Evolutionary conservation across 805 yeast genomes (phyloP).

Genomic region (Maudiozyma turicensis): DNA sequence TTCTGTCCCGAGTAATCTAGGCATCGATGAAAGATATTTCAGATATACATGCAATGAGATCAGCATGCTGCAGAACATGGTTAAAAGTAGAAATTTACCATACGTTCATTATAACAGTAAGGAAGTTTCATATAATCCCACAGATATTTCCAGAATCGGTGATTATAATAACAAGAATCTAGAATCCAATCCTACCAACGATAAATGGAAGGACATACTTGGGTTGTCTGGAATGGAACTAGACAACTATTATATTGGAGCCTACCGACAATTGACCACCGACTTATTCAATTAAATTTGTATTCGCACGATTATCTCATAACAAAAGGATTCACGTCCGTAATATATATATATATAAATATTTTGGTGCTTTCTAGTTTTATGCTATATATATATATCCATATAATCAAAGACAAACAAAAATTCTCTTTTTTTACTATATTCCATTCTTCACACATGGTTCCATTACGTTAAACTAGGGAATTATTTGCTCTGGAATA

Average conservation of each 20-base stretch:
- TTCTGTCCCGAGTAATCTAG: constrained; percentile 42
- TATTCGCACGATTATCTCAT: neutral
- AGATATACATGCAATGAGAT: constrained; percentile 20
- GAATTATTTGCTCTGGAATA: too few species aligned
- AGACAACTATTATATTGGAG: constrained; percentile 29
- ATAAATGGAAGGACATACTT: constrained; percentile 14
- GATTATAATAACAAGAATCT: neutral
- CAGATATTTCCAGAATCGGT: neutral
- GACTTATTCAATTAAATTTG: constrained; percentile 8
- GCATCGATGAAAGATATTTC: constrained; percentile 25
- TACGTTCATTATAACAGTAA: constrained; percentile 5
- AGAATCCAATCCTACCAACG: neutral
- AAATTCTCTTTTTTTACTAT: too few species aligned
- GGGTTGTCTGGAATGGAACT: constrained; percentile 18
- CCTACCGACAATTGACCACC: constrained; percentile 24
- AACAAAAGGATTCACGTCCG: too few species aligned
- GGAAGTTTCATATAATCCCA: neutral
- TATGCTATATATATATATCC: too few species aligned
- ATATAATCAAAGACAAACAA: too few species aligned
- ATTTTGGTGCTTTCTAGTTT: too few species aligned
- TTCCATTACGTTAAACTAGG: too few species aligned
- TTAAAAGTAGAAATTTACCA: constrained; percentile 7
- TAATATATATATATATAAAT: too few species aligned
- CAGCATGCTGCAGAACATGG: constrained; percentile 23
- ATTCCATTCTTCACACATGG: too few species aligned